phyloP scores from a whole-genome alignment of 768 basidiomycete genomes.

The Podaxis pistillaris region DNA sequence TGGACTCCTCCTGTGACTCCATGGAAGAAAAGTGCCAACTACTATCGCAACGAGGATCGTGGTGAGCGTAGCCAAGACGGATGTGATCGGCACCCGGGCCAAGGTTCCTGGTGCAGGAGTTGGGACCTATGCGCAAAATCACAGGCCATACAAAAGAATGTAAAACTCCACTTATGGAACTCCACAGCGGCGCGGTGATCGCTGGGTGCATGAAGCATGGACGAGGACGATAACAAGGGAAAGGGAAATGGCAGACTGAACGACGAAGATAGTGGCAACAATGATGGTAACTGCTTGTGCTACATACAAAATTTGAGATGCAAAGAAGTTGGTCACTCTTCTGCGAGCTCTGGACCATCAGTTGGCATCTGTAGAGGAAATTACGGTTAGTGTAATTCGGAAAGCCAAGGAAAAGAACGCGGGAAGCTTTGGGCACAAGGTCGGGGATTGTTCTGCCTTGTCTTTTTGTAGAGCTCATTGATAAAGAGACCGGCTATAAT shows the following conservation, averaged over 20 bases:
- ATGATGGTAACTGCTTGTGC: constrained; percentile 23
- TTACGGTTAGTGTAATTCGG: background rate
- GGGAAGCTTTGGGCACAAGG: background rate
- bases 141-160: constrained; percentile 23
- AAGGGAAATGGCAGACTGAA: constrained; percentile 19
- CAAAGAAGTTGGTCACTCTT: constrained; percentile 1
- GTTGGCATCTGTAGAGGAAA: background rate
- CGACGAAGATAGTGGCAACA: constrained; percentile 18
- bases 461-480: too few species aligned
- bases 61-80: background rate
- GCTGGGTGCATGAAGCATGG: constrained; percentile 15
- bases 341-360: background rate
- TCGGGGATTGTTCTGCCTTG: too few species aligned
- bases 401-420: background rate
- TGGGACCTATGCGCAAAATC: constrained; percentile 17
- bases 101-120: background rate
- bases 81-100: constrained; percentile 2
- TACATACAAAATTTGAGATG: constrained; percentile 15
- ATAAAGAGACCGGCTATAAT: too few species aligned
- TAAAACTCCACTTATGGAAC: constrained; percentile 17
- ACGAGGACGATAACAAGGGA: constrained; percentile 20
- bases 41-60: background rate
- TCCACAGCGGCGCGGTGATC: constrained; percentile 21
- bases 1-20: background rate
- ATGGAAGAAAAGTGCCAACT: background rate